Percentiles rank a stretch among this genome's conserved stretches.
Conservation (phyloP, 306 rosid genomes). For the Castanopsis chinensis region DNA sequence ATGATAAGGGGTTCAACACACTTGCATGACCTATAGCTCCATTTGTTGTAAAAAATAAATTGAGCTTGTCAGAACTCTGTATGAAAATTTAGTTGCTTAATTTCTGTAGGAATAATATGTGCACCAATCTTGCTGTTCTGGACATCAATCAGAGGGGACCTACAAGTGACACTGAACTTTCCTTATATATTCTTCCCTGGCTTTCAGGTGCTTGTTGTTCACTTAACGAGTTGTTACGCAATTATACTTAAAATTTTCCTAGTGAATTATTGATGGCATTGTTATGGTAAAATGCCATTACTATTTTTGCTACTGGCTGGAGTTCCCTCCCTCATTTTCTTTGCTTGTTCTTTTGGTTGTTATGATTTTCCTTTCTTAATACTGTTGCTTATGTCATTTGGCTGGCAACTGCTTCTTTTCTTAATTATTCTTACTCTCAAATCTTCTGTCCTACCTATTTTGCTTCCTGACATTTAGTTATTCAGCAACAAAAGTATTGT, state of each 20-base stretch:
- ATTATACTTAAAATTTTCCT: not conserved
- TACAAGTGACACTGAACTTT: slow-evolving; percentile 48
- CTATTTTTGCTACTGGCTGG: not conserved
- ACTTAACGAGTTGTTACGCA: not conserved
- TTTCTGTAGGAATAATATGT: slow-evolving; percentile 54
- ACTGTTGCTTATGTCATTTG: not conserved
- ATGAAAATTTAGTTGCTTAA: slow-evolving; percentile 7
- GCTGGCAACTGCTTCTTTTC: not conserved
- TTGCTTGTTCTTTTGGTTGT: not conserved
- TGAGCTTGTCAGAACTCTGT: not conserved
- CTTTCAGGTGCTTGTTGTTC: slow-evolving; percentile 60
- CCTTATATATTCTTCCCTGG: slow-evolving; percentile 49
- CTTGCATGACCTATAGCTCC: not conserved
- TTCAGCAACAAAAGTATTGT: not conserved
- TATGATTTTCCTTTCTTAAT: not conserved
- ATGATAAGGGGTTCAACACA: slow-evolving; percentile 24
- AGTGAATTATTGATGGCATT: not conserved
- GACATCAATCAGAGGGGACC: slow-evolving; percentile 58
- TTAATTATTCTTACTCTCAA: not conserved
- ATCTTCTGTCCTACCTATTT: not conserved
- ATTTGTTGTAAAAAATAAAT: not conserved
- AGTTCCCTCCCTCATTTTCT: not conserved
- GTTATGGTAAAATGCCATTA: not conserved
- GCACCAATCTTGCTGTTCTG: slow-evolving; percentile 68
- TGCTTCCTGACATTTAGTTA: not conserved